These are phyloP conservation scores for Reticulomyxa filosa DNA, from an alignment of 78 protist genomes.

Conservation along the genomic window DNA sequence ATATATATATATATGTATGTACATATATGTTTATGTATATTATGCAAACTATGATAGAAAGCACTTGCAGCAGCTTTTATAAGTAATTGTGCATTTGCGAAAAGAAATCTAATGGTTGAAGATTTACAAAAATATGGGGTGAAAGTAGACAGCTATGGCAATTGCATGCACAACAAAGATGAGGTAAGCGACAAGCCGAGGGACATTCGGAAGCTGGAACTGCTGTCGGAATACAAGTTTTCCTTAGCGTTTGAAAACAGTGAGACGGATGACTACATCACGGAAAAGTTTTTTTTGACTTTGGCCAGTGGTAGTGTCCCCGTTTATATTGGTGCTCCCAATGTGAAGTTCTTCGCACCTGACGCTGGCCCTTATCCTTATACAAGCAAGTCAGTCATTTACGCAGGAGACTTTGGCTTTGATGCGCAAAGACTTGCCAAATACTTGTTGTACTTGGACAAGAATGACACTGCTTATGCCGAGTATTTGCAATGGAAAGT, in stretches of 20 bases:
- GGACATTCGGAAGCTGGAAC: background rate
- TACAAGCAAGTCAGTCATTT: background rate
- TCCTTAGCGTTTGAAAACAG: background rate
- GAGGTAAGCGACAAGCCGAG: background rate
- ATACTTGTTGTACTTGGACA: background rate
- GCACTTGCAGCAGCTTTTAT: too few species aligned
- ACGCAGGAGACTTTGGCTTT: background rate
- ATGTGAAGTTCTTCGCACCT: background rate
- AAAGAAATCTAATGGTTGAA: background rate
- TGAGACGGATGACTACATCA: background rate
- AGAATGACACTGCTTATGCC: background rate
- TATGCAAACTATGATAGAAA: too few species aligned
- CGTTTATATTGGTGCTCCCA: background rate
- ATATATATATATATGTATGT: too few species aligned
- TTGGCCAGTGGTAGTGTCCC: background rate
- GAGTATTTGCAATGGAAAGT: background rate
- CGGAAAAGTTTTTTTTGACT: background rate
- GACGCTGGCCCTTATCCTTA: background rate
- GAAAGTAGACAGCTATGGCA: background rate
- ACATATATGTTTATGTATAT: too few species aligned
- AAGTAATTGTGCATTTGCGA: background rate
- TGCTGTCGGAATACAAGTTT: background rate
- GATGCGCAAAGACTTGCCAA: background rate
- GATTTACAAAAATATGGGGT: background rate
- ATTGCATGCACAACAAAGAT: background rate